A percentile compares a stretch with the other conserved stretches of the same genome.
phyloP scores from a whole-genome alignment of 768 basidiomycete genomes.

The Bullera alba region DNA sequence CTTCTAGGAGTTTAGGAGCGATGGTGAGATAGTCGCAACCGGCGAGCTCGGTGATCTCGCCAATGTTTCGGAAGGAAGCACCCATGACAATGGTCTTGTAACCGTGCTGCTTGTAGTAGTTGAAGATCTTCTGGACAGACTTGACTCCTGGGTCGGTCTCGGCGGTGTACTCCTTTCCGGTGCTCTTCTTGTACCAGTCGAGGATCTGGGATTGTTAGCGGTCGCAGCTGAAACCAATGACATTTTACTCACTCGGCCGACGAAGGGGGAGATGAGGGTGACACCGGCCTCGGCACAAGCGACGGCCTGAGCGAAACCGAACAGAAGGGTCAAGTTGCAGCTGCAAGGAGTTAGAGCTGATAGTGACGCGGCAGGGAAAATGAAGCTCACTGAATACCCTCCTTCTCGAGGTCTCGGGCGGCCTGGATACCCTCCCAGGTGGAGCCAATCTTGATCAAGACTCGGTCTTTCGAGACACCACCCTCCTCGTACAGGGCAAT shows the following conservation, averaged over 20 bases:
- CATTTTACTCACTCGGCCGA: conserved; percentile 70
- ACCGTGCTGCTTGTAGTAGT: conserved; percentile 89
- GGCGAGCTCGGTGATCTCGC: conserved; percentile 90
- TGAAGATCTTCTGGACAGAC: conserved; percentile 94
- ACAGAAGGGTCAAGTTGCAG: conserved; percentile 98
- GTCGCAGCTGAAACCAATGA: background rate
- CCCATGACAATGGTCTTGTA: conserved; percentile 99
- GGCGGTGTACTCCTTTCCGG: conserved; percentile 76
- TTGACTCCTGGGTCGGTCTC: conserved; percentile 92
- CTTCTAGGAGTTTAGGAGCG: conserved; percentile 78
- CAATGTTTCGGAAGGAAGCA: conserved; percentile 93
- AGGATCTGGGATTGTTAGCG: conserved; percentile 60
- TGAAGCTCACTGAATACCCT: conserved; percentile 63
- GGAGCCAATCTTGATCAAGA: conserved; percentile 98
- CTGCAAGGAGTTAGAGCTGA: conserved; percentile 5
- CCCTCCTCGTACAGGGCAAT: conserved; percentile 91
- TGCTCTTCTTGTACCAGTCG: conserved; percentile 93
- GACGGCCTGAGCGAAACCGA: conserved; percentile 97
- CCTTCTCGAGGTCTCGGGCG: conserved; percentile 85
- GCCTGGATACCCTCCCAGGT: conserved; percentile 99
- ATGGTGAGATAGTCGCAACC: conserved; percentile 98
- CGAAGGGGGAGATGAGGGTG: conserved; percentile 98
- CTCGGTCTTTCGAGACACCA: conserved; percentile 85
- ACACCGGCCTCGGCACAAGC: conserved; percentile 98
- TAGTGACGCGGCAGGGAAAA: background rate